phyloP scores from a whole-genome alignment of 2,329 filamentous ascomycete genomes.

The Zymoseptoria pseudotritici region DNA sequence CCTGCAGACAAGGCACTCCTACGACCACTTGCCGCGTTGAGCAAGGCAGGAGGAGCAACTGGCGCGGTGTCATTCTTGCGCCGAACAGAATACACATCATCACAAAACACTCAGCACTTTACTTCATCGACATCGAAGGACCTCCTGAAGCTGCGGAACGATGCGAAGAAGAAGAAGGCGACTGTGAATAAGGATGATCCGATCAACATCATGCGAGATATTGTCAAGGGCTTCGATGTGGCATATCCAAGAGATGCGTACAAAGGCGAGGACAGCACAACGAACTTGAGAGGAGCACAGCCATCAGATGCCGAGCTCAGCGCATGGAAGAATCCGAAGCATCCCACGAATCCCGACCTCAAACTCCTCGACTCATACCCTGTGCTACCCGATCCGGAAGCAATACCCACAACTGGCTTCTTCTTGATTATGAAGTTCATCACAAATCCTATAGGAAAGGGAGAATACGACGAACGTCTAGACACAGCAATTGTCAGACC shows the following conservation, averaged over 20 bases:
- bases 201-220: slow-evolving; percentile 52
- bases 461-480: slow-evolving; percentile 51
- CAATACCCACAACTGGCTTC: slow-evolving; percentile 50
- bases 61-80: slow-evolving; percentile 86
- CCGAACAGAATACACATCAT: slow-evolving; percentile 88
- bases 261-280: slow-evolving; percentile 57
- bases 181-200: slow-evolving; percentile 48
- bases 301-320: slow-evolving; percentile 48
- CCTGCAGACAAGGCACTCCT: slow-evolving; percentile 79
- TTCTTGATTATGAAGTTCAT: slow-evolving; percentile 57
- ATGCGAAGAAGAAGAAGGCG: slow-evolving; percentile 33
- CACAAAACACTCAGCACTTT: slow-evolving; percentile 38
- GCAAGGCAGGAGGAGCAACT: slow-evolving; percentile 70
- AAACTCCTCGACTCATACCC: slow-evolving; percentile 54
- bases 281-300: slow-evolving; percentile 47
- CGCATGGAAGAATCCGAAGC: slow-evolving; percentile 53
- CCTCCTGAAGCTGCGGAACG: slow-evolving; percentile 38
- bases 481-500: slow-evolving; percentile 53
- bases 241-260: slow-evolving; percentile 58
- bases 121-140: slow-evolving; percentile 50
- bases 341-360: slow-evolving; percentile 51
- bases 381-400: slow-evolving; percentile 54
- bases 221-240: slow-evolving; percentile 58
- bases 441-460: slow-evolving; percentile 47
- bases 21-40: slow-evolving; percentile 72